These are phyloP conservation scores for Dendryphion nanum DNA, from an alignment of 2,329 filamentous ascomycete genomes.

Conservation along the genomic window DNA sequence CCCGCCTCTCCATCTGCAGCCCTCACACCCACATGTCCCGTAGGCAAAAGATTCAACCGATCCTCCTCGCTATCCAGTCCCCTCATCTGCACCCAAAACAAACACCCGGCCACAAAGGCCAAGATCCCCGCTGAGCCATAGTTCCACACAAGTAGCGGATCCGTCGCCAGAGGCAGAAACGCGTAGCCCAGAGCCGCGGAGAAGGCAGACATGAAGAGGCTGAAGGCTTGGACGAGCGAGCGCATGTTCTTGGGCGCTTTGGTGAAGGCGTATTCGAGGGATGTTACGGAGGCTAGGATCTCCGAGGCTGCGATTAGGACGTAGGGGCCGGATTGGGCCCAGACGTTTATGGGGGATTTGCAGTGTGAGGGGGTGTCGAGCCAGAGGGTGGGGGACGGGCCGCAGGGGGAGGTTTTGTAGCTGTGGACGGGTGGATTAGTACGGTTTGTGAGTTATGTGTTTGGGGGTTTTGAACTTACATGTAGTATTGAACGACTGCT, in stretches of 20 bases:
- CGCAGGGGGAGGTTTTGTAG: constrained; percentile 1
- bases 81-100: constrained; percentile 33
- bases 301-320: constrained; percentile 58
- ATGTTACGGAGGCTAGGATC: constrained; percentile 66
- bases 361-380: constrained; percentile 25
- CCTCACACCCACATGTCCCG: constrained; percentile 32
- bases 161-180: constrained; percentile 24
- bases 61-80: constrained; percentile 36
- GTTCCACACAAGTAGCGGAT: constrained; percentile 33
- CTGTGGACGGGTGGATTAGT: constrained; percentile 32
- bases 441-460: neutral
- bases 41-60: constrained; percentile 38
- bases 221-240: constrained; percentile 37
- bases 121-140: constrained; percentile 38
- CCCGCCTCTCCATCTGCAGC: constrained; percentile 31
- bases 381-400: neutral
- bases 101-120: constrained; percentile 29
- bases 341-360: constrained; percentile 52
- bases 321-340: constrained; percentile 52
- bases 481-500: constrained; percentile 53
- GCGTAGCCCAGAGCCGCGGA: constrained; percentile 31
- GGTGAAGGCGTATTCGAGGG: constrained; percentile 71
- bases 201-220: constrained; percentile 37
- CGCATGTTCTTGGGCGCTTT: constrained; percentile 68
- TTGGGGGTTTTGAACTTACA: constrained; percentile 44